Percentiles rank a stretch among this genome's conserved stretches.
phyloP scores from a whole-genome alignment of 2,329 filamentous ascomycete species.

The Stemphylium lycopersici region DNA sequence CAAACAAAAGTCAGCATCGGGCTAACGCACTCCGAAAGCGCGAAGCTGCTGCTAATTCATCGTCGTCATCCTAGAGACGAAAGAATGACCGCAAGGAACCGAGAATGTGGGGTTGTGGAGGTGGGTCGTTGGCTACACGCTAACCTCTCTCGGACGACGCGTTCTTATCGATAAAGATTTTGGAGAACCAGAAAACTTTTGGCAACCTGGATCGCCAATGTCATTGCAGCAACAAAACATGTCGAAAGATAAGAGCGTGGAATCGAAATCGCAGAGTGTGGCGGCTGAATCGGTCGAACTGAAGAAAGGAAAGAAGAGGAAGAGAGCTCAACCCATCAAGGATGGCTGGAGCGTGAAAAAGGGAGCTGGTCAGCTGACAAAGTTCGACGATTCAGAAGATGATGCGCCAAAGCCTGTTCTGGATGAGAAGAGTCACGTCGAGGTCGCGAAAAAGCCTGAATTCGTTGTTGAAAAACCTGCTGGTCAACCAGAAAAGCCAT shows the following conservation, averaged over 20 bases:
- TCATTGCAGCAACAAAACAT: constrained; percentile 12
- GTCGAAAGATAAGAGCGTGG: constrained; percentile 22
- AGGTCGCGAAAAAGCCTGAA: not conserved
- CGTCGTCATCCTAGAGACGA: not conserved
- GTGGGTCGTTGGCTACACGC: not conserved
- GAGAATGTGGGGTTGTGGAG: constrained; percentile 4
- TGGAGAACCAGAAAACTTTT: constrained; percentile 25
- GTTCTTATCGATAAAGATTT: constrained; percentile 35
- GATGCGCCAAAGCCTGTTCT: constrained; percentile 2
- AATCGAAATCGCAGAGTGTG: not conserved
- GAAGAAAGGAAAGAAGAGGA: constrained; percentile 42
- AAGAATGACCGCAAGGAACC: not conserved
- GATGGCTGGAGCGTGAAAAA: constrained; percentile 14
- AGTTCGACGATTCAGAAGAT: constrained; percentile 20
- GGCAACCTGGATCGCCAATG: constrained; percentile 4
- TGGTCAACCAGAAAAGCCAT: not conserved
- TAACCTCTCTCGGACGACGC: constrained; percentile 2
- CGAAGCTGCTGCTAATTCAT: not conserved
- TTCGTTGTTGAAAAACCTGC: not conserved
- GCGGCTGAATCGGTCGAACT: not conserved
- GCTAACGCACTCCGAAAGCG: constrained; percentile 19
- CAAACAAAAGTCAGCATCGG: constrained; percentile 16
- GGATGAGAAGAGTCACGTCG: not conserved
- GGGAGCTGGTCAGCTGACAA: constrained; percentile 23
- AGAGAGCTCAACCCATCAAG: constrained; percentile 27